phyloP scores from a whole-genome alignment of 768 basidiomycete genomes.

The Gyrodon lividus region DNA sequence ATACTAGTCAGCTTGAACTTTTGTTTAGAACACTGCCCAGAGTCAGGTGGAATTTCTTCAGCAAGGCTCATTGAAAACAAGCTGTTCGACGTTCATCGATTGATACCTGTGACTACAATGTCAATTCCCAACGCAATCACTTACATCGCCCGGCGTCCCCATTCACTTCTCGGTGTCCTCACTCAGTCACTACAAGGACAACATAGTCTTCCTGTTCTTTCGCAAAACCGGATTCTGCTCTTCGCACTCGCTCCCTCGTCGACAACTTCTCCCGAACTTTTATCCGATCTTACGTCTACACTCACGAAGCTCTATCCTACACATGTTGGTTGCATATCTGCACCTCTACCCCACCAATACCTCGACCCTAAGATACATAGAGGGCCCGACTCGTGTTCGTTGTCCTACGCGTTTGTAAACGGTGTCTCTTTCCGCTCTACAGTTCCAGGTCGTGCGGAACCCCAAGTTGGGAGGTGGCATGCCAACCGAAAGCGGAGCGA shows the following conservation, averaged over 20 bases:
- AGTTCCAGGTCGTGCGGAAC: constrained; percentile 54
- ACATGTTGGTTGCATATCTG: constrained; percentile 64
- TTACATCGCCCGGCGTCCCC: constrained; percentile 17
- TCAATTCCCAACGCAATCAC: constrained; percentile 16
- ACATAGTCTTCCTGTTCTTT: neutral
- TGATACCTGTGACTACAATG: neutral
- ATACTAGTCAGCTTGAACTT: too few relatives aligned
- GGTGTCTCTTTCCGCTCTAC: constrained; percentile 60
- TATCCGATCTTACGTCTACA: constrained; percentile 39
- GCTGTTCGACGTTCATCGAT: too few relatives aligned
- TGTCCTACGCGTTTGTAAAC: constrained; percentile 49
- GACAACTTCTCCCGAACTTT: constrained; percentile 16
- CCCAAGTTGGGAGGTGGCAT: constrained; percentile 75
- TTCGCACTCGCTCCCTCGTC: constrained; percentile 28
- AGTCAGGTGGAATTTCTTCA: too few relatives aligned
- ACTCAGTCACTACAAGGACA: constrained; percentile 4
- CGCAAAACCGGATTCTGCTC: constrained; percentile 12
- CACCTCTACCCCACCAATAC: constrained; percentile 38
- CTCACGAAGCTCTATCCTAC: constrained; percentile 40
- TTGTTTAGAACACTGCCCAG: too few relatives aligned
- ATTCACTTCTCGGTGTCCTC: constrained; percentile 13
- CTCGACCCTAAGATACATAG: constrained; percentile 4
- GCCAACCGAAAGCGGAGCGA: constrained; percentile 39
- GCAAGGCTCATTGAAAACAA: too few relatives aligned
- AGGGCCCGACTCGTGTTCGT: constrained; percentile 48